A percentile compares a stretch with the other conserved stretches of the same genome.
Conservation (phyloP, 2,329 filamentous ascomycete genomes). For the Exophiala calicioides region DNA sequence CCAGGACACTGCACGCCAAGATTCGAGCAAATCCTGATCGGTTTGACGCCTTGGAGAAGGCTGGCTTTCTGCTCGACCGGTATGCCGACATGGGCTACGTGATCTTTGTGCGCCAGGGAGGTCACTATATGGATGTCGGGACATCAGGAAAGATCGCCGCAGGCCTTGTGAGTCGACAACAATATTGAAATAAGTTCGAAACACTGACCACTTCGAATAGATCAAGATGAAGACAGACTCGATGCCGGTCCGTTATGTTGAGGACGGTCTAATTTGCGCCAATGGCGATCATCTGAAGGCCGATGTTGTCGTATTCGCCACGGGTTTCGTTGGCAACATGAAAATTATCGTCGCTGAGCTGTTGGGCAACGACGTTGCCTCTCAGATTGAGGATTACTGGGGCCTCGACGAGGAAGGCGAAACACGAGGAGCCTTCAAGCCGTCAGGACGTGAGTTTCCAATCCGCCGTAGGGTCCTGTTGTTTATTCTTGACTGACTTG, state of each 20-base stretch:
- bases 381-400: constrained; percentile 47
- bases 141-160: constrained; percentile 44
- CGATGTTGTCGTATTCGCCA: constrained; percentile 51
- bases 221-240: constrained; percentile 47
- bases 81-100: constrained; percentile 43
- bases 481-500: constrained; percentile 28
- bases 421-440: constrained; percentile 45
- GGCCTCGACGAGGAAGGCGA: constrained; percentile 51
- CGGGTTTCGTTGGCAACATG: constrained; percentile 49
- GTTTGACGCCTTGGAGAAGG: constrained; percentile 44
- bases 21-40: constrained; percentile 38
- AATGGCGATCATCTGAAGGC: constrained; percentile 45
- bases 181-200: too few species aligned
- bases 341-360: constrained; percentile 39
- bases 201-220: constrained; percentile 24
- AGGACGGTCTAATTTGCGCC: constrained; percentile 44
- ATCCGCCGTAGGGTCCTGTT: too few species aligned
- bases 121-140: constrained; percentile 53
- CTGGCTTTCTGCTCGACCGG: constrained; percentile 46
- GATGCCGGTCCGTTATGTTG: constrained; percentile 38
- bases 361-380: constrained; percentile 43
- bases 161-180: constrained; percentile 34
- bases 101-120: constrained; percentile 46
- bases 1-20: constrained; percentile 32
- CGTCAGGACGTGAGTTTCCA: constrained; percentile 36